These are phyloP conservation scores for Cladosporium austrohemisphaericum DNA, from an alignment of 2,329 filamentous ascomycete species.

Conservation along the genomic window DNA sequence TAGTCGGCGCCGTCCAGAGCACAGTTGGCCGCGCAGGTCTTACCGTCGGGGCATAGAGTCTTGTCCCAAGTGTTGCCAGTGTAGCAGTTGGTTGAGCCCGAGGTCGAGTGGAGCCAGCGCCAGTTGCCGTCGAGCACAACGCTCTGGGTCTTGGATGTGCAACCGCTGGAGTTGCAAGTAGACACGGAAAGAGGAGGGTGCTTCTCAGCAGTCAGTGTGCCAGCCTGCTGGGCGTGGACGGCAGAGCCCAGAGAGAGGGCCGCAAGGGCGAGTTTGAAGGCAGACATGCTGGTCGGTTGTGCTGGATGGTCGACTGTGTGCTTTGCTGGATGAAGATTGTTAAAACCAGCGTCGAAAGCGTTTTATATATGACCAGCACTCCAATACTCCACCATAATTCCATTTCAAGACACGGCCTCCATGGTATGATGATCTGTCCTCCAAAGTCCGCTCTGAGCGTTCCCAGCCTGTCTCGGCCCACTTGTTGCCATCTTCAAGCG, in stretches of 20 bases:
- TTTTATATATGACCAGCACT: not conserved
- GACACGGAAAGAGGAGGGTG: constrained; percentile 37
- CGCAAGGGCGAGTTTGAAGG: constrained; percentile 35
- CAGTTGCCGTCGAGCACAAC: constrained; percentile 48
- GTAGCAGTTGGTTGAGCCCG: constrained; percentile 49
- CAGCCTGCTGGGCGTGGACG: constrained; percentile 41
- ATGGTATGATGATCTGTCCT: not conserved
- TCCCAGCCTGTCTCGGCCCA: not conserved
- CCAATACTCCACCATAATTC: too few relatives aligned
- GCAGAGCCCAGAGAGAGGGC: constrained; percentile 39
- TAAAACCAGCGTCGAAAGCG: not conserved
- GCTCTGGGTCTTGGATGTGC: constrained; percentile 34
- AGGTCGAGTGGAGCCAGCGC: constrained; percentile 47
- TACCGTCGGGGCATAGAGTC: constrained; percentile 38
- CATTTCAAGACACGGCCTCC: not conserved
- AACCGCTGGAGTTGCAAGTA: constrained; percentile 37
- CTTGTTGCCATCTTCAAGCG: constrained; percentile 2
- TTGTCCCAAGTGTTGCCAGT: constrained; percentile 43
- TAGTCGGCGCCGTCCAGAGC: constrained; percentile 57
- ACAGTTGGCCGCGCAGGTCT: constrained; percentile 52
- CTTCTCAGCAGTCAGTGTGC: constrained; percentile 38
- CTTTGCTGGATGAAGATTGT: not conserved
- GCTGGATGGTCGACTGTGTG: not conserved
- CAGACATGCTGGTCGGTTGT: constrained; percentile 34
- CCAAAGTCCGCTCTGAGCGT: not conserved